Evolutionary conservation across 805 yeast species (phyloP), one percentile per base, ranked within the genome.

Genomic region (Suhomyces canberraensis): DNA sequence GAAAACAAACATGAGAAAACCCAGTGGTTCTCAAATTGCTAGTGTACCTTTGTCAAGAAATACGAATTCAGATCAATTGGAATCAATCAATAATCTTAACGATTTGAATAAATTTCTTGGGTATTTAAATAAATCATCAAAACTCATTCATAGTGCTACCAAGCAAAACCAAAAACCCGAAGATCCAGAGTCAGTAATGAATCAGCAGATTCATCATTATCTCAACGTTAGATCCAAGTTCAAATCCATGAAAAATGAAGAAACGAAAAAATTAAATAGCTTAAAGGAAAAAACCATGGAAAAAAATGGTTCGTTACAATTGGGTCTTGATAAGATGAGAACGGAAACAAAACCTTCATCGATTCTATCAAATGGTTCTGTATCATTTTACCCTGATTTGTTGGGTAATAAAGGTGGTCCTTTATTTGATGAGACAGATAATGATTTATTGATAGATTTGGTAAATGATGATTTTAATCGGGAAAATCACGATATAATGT

Each of bases 61-160:
- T 16, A 21, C 43, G 14, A 39, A 51, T 8, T 46, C 55, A 24
- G 67, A 63, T 31, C 69, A 64, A 42, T 42, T 68, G 14, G 73
- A 66, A 35, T 54, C 57, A 13, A 64, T 68, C 31, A 62, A 60
- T 43, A 64, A 65, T 37, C 48, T 64, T 16, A 61, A 63, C 42
- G 73, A 67, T 44, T 53, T 68, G 41, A 66, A 68, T 41, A 57
- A 60, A 43, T 65, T 67, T 35, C 43, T 66, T 31, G 60, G 59
- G 11, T 68, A 66, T 44, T 42, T 64, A 20, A 58, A 62, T 25
- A 66, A 63, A 36, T 60, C 61, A 24, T 52, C 67, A 25, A 63
- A 56, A 34, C 53, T 68, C 21, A 61, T 68, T 28, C 64, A 64
- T 37, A 53, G 66, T 36, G 73, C 60, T 7, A 64, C 69, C 13